Conservation (phyloP, 306 rosid genomes). For the Fragaria iinumae region DNA sequence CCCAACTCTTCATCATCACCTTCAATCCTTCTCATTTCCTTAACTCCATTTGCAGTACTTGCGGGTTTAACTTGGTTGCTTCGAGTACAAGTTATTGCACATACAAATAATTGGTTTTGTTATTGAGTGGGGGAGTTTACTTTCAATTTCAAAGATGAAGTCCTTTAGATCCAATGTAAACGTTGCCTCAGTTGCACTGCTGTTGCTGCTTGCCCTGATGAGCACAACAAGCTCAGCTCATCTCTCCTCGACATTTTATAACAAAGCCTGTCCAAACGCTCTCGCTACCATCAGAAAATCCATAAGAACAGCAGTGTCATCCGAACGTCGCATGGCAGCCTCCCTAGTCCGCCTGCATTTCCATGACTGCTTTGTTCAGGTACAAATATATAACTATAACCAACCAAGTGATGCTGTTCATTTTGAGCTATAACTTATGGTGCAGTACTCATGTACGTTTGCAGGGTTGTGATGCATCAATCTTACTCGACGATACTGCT, state of each 20-base stretch:
- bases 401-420: not conserved
- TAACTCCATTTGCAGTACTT: not conserved
- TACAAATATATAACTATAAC: not conserved
- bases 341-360: constrained; percentile 52
- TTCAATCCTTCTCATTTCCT: not conserved
- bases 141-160: not conserved
- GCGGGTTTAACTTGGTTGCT: not conserved
- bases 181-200: not conserved
- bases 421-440: not conserved
- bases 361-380: constrained; percentile 52
- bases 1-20: not conserved
- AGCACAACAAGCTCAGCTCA: constrained; percentile 40
- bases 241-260: constrained; percentile 44
- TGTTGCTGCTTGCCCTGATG: constrained; percentile 22
- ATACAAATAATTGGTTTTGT: not conserved
- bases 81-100: not conserved
- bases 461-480: constrained; percentile 61
- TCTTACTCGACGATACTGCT: constrained; percentile 38
- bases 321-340: constrained; percentile 47
- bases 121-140: not conserved
- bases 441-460: not conserved
- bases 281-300: constrained; percentile 38
- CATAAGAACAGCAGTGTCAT: constrained; percentile 32
- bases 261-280: constrained; percentile 52
- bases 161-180: not conserved